Evolutionary conservation across 2,329 filamentous ascomycete species (phyloP).

Genomic region (Scedosporium apiospermum): DNA sequence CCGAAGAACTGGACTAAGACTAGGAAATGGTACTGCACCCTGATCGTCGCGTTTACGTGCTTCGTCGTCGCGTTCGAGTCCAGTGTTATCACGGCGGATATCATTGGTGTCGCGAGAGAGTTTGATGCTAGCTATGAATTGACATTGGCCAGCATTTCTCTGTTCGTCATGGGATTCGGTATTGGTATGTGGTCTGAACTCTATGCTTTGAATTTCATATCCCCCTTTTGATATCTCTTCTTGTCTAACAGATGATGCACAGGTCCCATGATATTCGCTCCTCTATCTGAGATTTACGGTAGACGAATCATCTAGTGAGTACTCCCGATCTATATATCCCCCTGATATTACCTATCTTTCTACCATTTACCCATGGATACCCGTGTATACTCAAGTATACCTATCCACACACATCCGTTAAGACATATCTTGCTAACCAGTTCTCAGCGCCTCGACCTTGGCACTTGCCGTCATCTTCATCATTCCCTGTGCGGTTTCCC

Average conservation of each 20-base stretch:
- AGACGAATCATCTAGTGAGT: constrained; percentile 58
- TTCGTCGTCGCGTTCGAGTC: constrained; percentile 66
- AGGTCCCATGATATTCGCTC: constrained; percentile 72
- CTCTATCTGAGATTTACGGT: constrained; percentile 66
- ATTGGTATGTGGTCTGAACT: constrained; percentile 29
- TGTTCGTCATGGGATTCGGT: constrained; percentile 78
- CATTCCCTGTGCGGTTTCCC: constrained; percentile 67
- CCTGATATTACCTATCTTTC: background rate
- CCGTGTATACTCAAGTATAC: too few relatives aligned
- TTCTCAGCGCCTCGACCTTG: constrained; percentile 45
- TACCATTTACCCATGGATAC: background rate
- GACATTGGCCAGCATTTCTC: constrained; percentile 58
- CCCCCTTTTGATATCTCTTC: too few relatives aligned
- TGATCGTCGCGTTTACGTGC: constrained; percentile 70
- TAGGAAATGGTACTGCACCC: constrained; percentile 76
- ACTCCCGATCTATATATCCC: background rate
- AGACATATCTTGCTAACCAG: background rate
- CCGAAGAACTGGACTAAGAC: constrained; percentile 78
- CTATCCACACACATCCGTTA: too few relatives aligned
- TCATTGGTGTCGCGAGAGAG: constrained; percentile 50
- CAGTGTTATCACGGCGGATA: constrained; percentile 68
- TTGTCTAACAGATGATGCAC: background rate
- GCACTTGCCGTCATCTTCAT: constrained; percentile 66
- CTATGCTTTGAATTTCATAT: too few relatives aligned
- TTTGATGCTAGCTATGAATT: constrained; percentile 67